Evolutionary conservation across 306 rosid species (phyloP), one percentile per base, ranked within the genome.

Genomic region (Luffa acutangula): DNA sequence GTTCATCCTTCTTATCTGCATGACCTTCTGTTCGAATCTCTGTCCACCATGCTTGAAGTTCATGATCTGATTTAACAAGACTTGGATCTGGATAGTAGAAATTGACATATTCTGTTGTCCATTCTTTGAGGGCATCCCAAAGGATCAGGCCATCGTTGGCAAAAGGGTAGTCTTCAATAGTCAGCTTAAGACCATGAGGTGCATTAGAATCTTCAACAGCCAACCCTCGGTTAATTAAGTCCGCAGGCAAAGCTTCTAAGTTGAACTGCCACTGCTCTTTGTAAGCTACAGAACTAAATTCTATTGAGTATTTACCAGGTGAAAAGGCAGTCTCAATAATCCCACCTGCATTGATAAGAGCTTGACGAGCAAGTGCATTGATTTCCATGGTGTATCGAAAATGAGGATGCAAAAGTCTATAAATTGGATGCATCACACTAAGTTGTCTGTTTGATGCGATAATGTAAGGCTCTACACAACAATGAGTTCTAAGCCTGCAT

Each of bases 361-460:
- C 83, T 46, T 80, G 74, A 1, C 98, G 92, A 17, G 98, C 98
- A 7, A 95, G 87, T 3, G 92, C 92, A 71, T 95, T 95, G 73
- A 95, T 95, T 81, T 92, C 97, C 95, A 91, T 91, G 2, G 98
- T 95, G 88, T 89, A 92, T 62, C 98, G 82, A 53, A 95, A 91
- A 85, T 95, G 98, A 4, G 98, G 98, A 39, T 85, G 93, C 42
- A 94, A 56, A 7, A 25, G 31, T 25, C 89, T 91, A 48, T 89
- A 90, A 77, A 94, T 89, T 15, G 98, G 98, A 49, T 94, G 98
- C 90, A 92, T 82, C 39, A 37, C 91, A 83, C 98, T 94, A 1
- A 94, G 84, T 75, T 92, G 98, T 18, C 98, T 85, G 69, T 89
- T 83, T 41, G 98, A 53, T 25, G 97, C 98, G 0, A 95, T 90